Evolutionary conservation across 306 rosid species (phyloP).

Genomic region (Hippophae gyantsensis): DNA sequence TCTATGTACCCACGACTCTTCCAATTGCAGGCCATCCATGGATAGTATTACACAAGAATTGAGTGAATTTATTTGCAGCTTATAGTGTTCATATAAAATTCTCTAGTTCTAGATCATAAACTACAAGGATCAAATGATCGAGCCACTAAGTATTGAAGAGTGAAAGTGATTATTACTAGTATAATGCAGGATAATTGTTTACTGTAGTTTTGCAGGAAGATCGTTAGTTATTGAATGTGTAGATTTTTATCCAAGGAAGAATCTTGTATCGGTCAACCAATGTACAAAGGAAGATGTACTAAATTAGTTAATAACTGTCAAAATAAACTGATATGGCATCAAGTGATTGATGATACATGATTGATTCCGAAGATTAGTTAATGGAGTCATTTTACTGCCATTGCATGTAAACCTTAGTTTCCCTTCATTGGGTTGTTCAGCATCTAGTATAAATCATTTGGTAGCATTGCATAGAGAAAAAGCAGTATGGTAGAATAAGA

Average conservation of each 20-base stretch:
- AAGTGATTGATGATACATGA: not conserved
- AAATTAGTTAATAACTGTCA: not conserved
- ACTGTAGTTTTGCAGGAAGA: not conserved
- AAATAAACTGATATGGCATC: too few relatives aligned
- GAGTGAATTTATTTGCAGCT: slow-evolving; percentile 16
- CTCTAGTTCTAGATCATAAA: slow-evolving; percentile 10
- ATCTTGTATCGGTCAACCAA: not conserved
- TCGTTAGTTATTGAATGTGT: not conserved
- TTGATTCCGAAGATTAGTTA: not conserved
- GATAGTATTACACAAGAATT: slow-evolving; percentile 43
- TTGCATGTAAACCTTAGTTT: not conserved
- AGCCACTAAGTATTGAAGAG: slow-evolving; percentile 13
- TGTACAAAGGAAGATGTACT: slow-evolving; percentile 13
- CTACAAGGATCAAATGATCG: slow-evolving; percentile 6
- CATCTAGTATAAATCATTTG: not conserved
- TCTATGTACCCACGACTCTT: slow-evolving; percentile 61
- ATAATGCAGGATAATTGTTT: not conserved
- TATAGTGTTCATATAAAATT: slow-evolving; percentile 5
- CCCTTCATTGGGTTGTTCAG: not conserved
- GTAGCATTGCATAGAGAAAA: not conserved
- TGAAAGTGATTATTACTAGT: slow-evolving; percentile 10
- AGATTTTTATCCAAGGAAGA: not conserved
- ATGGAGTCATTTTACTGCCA: not conserved
- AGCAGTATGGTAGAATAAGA: too few relatives aligned
- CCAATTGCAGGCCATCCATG: slow-evolving; percentile 54